Percentiles rank a stretch among this genome's conserved stretches.
phyloP scores from a whole-genome alignment of 2,329 filamentous ascomycete genomes.

The Calonectria leucothoes region DNA sequence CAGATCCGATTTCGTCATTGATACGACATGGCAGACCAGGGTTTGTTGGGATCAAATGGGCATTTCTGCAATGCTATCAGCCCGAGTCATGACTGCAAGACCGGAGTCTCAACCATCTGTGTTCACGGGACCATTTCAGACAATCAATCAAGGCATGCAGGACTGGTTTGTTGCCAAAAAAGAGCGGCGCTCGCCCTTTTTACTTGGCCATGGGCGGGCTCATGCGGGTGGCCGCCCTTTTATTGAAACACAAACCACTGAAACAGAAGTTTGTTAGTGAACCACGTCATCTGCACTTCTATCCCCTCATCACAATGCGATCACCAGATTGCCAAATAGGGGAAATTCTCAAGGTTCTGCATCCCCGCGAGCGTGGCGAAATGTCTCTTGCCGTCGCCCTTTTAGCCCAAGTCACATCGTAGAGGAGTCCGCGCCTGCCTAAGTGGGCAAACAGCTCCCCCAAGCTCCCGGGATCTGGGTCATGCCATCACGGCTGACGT shows the following conservation, averaged over 20 bases:
- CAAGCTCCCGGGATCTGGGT: not conserved
- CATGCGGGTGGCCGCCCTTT: not conserved
- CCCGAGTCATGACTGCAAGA: not conserved
- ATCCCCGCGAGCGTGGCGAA: not conserved
- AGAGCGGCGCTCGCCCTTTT: not conserved
- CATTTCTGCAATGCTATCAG: not conserved
- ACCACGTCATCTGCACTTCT: not conserved
- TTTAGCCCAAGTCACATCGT: not conserved
- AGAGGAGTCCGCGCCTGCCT: not conserved
- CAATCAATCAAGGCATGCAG: not conserved
- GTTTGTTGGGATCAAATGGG: not conserved
- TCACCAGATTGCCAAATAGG: not conserved
- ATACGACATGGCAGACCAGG: not conserved
- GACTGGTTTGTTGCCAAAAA: not conserved
- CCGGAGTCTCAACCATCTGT: not conserved
- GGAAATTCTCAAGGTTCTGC: not conserved
- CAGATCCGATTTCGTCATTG: not conserved
- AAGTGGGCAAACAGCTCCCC: not conserved
- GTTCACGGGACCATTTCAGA: not conserved
- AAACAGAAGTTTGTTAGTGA: not conserved
- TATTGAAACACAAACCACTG: not conserved
- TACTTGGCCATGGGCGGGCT: not conserved
- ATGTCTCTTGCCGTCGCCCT: not conserved
- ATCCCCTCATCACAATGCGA: not conserved
- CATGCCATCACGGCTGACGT: slow-evolving; percentile 2